Evolutionary conservation across 108 stramenopile species (phyloP), one percentile per base, ranked within the genome.

Genomic region (Cyclotella choctawhatcheeana): DNA sequence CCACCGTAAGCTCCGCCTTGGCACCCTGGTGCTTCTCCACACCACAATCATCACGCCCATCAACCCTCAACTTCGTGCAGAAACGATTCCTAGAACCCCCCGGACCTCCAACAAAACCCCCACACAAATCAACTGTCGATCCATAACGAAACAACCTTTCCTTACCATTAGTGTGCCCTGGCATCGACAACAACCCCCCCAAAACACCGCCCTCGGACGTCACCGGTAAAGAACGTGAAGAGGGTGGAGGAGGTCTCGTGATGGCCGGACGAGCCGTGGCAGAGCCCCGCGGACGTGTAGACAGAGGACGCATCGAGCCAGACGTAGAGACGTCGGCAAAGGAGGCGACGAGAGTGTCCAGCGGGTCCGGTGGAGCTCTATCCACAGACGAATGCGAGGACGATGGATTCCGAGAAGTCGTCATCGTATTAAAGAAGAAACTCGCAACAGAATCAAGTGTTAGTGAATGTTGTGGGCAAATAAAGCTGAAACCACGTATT

Each of bases 181-280:
- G n/a, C 40, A 43, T 43, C 40, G 40, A 43, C 40, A 43, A 43
- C 40, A 50, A 50, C 48, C 48, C 48, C 48, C 48, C 48, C 48
- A 43, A 43, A 40, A 40, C 37, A 50, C 16, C 4, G n/a, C 48
- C 48, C 18, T 4, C 48, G 4, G 17, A 18, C 13, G 48, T n/a
- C 18, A n/a, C 18, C 48, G 48, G 48, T n/a, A 50, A n/a, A 18
- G 48, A 50, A 7, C 48, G 48, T 4, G 48, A n/a, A n/a, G 48
- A 50, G 17, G 14, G 48, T 4, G 48, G 48, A 50, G 48, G 48
- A 50, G 48, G 48, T 43, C 10, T 13, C 13, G 40, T 43, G 13
- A 6, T 13, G 13, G 13, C 40, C 40, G 40, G 40, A 43, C 40
- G 40, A 43, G 40, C 13, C 40, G 13, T 10, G 13, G 40, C 40